Evolutionary conservation across 352 stramenopile genomes (phyloP), one percentile per base, ranked within the genome.

Genomic region (Globisporangium abappressorium): DNA sequence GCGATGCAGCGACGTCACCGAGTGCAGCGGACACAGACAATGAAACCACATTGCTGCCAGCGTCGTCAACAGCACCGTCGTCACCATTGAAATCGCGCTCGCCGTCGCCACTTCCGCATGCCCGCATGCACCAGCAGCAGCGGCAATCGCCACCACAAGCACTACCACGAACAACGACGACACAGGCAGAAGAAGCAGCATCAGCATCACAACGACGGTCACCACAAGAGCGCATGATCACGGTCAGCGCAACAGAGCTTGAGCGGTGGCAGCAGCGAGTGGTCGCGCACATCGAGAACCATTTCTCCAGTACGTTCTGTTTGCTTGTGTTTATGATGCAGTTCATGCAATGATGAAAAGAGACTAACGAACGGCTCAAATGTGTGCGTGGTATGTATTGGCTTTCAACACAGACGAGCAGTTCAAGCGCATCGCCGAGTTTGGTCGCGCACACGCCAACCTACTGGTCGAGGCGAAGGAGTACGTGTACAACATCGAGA

Each of bases 361-460:
- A 58, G 15, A 28, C 28, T 66, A 26, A 59, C 46, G 59, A 26
- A 66, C 51, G 3, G 7, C n/a, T 26, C 5, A 41, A 28, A 53
- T 58, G 20, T 47, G 4, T 41, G 7, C 38, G 3, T 33, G 30
- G 30, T 56, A 26, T 74, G 38, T 64, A 7, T 30, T 54, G 41
- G 18, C 22, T 28, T 6, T 9, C 38, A 69, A 11, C 33, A 12
- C 49, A 93, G 85, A 90, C 63, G 81, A 93, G 51, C 85, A 93
- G 68, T 68, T 93, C 22, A 93, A 91, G 71, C 79, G 85, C 41
- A 93, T 93, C 62, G 78, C 81, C 1, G 85, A 93, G 64, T 93
- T 93, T 64, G 85, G 85, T 33, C 82, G 85, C 36, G 82, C 89
- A 15, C 82, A 90, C 67, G 81, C 80, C 3, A 89, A 72, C 49